Percentiles rank a stretch among this genome's conserved stretches.
These are phyloP conservation scores for Fusarium siculi DNA, from an alignment of 2,329 filamentous ascomycete genomes.

Conservation along the genomic window DNA sequence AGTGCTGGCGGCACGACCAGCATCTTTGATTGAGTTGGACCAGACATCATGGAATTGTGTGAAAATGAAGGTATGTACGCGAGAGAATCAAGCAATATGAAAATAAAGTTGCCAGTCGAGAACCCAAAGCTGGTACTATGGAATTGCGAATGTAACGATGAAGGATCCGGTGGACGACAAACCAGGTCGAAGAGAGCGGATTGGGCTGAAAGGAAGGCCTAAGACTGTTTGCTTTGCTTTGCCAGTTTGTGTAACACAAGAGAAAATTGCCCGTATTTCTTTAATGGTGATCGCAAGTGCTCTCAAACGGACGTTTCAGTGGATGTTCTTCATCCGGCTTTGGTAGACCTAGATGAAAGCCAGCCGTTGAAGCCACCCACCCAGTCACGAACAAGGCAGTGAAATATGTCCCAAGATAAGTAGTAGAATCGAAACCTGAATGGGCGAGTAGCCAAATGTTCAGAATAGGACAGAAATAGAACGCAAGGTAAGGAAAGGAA, in stretches of 20 bases:
- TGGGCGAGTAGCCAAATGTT: not conserved
- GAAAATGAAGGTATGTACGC: not conserved
- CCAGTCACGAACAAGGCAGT: not conserved
- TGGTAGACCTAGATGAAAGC: not conserved
- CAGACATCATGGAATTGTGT: conserved; percentile 51
- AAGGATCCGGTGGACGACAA: conserved; percentile 13
- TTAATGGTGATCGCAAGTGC: conserved; percentile 4
- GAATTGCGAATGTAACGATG: not conserved
- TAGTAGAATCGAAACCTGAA: not conserved
- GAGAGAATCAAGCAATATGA: conserved; percentile 26
- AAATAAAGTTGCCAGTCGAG: conserved; percentile 27
- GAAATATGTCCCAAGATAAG: not conserved
- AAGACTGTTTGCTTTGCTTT: conserved; percentile 20
- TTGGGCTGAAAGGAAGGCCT: conserved; percentile 22
- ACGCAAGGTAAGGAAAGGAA: conserved; percentile 33
- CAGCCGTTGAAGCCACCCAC: conserved; percentile 1
- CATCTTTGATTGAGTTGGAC: conserved; percentile 59
- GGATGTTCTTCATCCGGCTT: not conserved
- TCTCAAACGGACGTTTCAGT: conserved; percentile 1
- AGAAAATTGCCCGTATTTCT: conserved; percentile 10
- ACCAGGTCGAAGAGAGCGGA: conserved; percentile 9
- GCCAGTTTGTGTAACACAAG: conserved; percentile 23
- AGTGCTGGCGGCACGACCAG: conserved; percentile 65
- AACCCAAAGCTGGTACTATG: conserved; percentile 37
- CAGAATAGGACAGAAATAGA: not conserved